These are phyloP conservation scores for Aspergillus calidoustus DNA, from an alignment of 2,329 filamentous ascomycete species.

Conservation along the genomic window DNA sequence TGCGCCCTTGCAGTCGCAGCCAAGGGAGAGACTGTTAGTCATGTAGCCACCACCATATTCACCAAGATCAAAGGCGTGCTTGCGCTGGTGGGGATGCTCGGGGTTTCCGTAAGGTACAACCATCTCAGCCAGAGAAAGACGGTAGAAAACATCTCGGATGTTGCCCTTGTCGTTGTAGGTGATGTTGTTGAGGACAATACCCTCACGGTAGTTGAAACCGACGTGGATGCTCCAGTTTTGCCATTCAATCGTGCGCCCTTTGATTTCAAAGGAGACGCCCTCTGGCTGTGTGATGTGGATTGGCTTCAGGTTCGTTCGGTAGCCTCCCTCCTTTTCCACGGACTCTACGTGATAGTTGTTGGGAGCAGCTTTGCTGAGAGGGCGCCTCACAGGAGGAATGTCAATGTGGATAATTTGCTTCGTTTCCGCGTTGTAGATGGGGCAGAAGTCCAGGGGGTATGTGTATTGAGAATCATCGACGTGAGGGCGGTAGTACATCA, in stretches of 20 bases:
- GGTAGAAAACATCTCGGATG: conserved; percentile 80
- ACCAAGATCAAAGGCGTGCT: conserved; percentile 54
- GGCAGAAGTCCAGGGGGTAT: conserved; percentile 91
- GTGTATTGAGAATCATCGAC: conserved; percentile 88
- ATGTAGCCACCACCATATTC: conserved; percentile 55
- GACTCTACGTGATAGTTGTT: conserved; percentile 80
- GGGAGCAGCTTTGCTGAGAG: conserved; percentile 70
- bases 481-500: conserved; percentile 93
- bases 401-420: conserved; percentile 81
- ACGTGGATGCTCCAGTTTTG: conserved; percentile 94
- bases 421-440: conserved; percentile 83
- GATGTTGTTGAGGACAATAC: conserved; percentile 87
- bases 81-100: conserved; percentile 54
- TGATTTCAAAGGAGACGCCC: conserved; percentile 82
- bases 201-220: conserved; percentile 93
- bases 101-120: conserved; percentile 55
- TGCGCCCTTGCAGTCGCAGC: conserved; percentile 54
- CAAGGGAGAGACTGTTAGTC: conserved; percentile 53
- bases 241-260: conserved; percentile 78
- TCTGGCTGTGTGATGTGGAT: conserved; percentile 87
- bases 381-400: conserved; percentile 75
- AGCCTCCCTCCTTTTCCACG: conserved; percentile 75
- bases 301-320: conserved; percentile 78
- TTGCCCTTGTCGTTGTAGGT: conserved; percentile 84
- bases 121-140: conserved; percentile 90